A percentile compares a stretch with the other conserved stretches of the same genome.
phyloP scores from a whole-genome alignment of 108 stramenopile species.

The Skeletonema costatum region DNA sequence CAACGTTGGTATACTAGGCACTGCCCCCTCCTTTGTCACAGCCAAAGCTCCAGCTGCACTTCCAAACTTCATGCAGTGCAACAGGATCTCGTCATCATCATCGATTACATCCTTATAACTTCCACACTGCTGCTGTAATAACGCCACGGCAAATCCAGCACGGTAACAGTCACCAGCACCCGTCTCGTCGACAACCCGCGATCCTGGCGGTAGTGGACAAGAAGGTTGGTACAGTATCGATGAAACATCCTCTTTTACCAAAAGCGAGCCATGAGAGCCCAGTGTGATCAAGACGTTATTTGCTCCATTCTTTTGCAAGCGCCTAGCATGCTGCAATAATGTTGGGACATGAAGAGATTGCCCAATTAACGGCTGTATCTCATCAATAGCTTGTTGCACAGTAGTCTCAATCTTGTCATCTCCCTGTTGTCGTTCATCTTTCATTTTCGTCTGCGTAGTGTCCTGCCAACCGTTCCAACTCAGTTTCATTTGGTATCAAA shows the following conservation, averaged over 20 bases:
- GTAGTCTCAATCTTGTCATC: constrained; percentile 6
- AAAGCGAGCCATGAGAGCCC: constrained; percentile 60
- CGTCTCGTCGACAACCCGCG: constrained; percentile 77
- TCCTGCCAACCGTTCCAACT: constrained; percentile 64
- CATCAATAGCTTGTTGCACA: constrained; percentile 12
- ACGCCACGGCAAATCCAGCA: constrained; percentile 80
- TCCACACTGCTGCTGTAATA: constrained; percentile 52
- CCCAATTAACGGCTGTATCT: constrained; percentile 35
- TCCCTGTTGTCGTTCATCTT: constrained; percentile 19
- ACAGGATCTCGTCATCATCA: constrained; percentile 17
- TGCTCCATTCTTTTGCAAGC: constrained; percentile 61
- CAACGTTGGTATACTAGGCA: constrained; percentile 62
- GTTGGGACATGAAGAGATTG: constrained; percentile 8
- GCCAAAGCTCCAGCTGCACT: constrained; percentile 76
- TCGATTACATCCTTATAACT: background rate
- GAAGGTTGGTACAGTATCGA: constrained; percentile 43
- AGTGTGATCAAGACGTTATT: constrained; percentile 71
- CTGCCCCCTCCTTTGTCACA: constrained; percentile 62
- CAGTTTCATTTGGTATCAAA: constrained; percentile 79
- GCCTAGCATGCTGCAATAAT: background rate
- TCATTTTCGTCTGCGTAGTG: constrained; percentile 6
- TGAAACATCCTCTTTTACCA: constrained; percentile 29
- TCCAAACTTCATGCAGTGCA: constrained; percentile 66
- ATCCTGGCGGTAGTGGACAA: constrained; percentile 22
- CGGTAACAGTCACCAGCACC: constrained; percentile 88